Conservation (phyloP, 129 eudicot genomes). For the Helianthus annuus region DNA sequence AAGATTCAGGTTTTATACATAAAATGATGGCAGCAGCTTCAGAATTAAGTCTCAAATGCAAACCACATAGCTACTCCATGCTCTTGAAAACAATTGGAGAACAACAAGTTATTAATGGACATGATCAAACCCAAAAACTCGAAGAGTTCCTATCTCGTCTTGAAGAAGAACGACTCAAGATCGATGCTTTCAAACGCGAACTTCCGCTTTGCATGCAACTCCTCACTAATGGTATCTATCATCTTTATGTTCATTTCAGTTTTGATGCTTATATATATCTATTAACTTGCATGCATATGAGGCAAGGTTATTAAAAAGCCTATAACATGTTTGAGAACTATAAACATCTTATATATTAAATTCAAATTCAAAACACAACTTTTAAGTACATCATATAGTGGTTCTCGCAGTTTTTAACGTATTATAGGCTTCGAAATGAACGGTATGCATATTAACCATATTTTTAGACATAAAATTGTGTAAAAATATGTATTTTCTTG, state of each 20-base stretch:
- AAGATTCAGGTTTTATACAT: slow-evolving; percentile 14
- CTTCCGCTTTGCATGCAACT: slow-evolving; percentile 99
- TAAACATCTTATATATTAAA: no score
- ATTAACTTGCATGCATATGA: slow-evolving; percentile 17
- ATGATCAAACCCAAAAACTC: slow-evolving; percentile 63
- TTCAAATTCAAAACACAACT: no score
- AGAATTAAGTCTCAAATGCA: slow-evolving; percentile 78
- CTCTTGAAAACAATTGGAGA: slow-evolving; percentile 70
- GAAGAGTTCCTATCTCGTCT: slow-evolving; percentile 80
- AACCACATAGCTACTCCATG: slow-evolving; percentile 76
- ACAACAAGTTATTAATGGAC: slow-evolving; percentile 7
- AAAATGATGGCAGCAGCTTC: slow-evolving; percentile 70
- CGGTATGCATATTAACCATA: no score
- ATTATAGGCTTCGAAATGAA: no score
- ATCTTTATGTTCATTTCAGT: neutral
- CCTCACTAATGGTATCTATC: slow-evolving; percentile 68
- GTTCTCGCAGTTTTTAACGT: no score
- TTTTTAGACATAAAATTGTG: neutral
- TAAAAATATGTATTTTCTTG: neutral
- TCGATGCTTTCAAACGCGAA: slow-evolving; percentile 97
- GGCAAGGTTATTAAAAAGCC: no score
- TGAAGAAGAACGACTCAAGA: slow-evolving; percentile 95
- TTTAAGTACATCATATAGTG: no score
- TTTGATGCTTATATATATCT: neutral
- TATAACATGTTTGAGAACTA: no score